Evolutionary conservation across 1,284 basidiomycete genomes (phyloP).

Genomic region (Vanrija sp.): DNA sequence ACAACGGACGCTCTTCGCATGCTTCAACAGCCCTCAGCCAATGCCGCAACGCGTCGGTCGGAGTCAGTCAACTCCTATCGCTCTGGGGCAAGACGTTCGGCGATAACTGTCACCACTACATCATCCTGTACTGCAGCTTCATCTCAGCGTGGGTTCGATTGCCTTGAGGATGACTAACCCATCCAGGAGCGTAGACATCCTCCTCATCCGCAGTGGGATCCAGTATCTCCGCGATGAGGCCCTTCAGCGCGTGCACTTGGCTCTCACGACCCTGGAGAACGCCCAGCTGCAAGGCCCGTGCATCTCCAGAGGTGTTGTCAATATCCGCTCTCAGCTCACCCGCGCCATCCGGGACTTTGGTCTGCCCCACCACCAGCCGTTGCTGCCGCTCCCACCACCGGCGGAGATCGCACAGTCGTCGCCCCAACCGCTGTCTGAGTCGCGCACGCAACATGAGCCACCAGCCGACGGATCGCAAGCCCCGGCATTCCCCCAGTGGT

Average conservation of each 20-base stretch:
- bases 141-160: conserved; percentile 4
- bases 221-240: conserved; percentile 16
- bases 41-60: conserved; percentile 12
- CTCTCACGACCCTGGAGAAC: conserved; percentile 16
- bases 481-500: background rate
- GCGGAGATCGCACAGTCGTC: too few relatives aligned
- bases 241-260: conserved; percentile 15
- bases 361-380: background rate
- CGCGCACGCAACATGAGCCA: too few relatives aligned
- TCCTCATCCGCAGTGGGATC: conserved; percentile 21
- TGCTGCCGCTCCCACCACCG: background rate
- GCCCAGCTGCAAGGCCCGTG: conserved; percentile 13
- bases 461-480: too few relatives aligned
- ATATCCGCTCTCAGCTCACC: conserved; percentile 11
- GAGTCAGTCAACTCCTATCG: conserved; percentile 7
- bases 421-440: too few relatives aligned
- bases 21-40: conserved; percentile 8
- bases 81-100: conserved; percentile 16
- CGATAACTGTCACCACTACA: conserved; percentile 11
- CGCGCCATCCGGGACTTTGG: conserved; percentile 1
- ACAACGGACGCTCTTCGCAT: conserved; percentile 3
- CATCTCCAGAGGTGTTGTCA: conserved; percentile 10
- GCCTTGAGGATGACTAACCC: background rate
- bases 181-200: conserved; percentile 8
- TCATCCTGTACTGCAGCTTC: conserved; percentile 16